Evolutionary conservation across 2,329 filamentous ascomycete species (phyloP), one percentile per base, ranked within the genome.

Genomic region (Sporothrix globosa): DNA sequence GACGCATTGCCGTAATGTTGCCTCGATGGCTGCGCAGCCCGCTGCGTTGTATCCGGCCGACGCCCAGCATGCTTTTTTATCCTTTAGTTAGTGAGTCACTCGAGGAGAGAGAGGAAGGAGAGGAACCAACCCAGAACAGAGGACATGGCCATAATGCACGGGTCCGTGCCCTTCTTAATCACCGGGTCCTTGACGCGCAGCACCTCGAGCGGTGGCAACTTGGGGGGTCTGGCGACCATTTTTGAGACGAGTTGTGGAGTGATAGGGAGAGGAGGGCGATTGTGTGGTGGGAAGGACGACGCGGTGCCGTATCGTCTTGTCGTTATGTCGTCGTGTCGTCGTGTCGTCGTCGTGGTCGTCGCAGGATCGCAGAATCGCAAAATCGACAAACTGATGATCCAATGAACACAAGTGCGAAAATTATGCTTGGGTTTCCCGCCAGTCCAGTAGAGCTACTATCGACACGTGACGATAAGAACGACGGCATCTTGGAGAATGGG

Each of bases 21-120:
- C 83, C 80, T 90, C 88, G 74, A 90, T 77, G 54, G 83, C 82
- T 30, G 83, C 83, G 78, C 88, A 90, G 50, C 87, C 87, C 14
- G 83, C 77, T 6, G 85, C 83, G 78, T 82, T 90, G 80, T 90
- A 90, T 63, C 92, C 92, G 41, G 90, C 87, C 2, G 92, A 94
- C 1, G 92, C 92, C 92, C 92, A 96, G 81, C 92, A 96, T 73
- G 91, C 92, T 95, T 73, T 74, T 14, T n/a, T 41, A 46, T 21
- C 27, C 27, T 54, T 46, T 9, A 44, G 21, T 58, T 19, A 27
- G 27, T 44, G 11, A 44, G 2, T 19, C n/a, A 21, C 17, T 56
- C n/a, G 30, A 41, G 4, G 6, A 30, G 7, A 21, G 11, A 54
- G 0, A 46, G 44, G 5, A 9, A 10, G 24, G 10, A 13, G 7